These are phyloP conservation scores for Capillidium heterosporum DNA, from an alignment of 371 early-diverging fungal species.

Conservation along the genomic window DNA sequence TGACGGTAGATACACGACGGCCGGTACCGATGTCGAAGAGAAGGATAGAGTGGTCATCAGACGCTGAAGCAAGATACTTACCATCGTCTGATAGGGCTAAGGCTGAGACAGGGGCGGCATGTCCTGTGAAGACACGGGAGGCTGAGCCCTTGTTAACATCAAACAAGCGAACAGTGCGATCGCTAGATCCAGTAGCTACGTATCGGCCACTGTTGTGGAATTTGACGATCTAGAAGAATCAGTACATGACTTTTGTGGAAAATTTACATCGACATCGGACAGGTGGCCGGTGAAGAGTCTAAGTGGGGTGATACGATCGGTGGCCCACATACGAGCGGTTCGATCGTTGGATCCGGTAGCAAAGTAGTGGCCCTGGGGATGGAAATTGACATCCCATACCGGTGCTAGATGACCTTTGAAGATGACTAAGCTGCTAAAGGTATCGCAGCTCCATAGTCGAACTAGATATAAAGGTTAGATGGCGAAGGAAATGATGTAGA, in stretches of 20 bases:
- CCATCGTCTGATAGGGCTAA: slow-evolving; percentile 95
- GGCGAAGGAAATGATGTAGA: background rate
- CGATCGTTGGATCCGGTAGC: slow-evolving; percentile 93
- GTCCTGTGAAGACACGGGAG: slow-evolving; percentile 88
- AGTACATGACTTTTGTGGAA: background rate
- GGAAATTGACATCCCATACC: slow-evolving; percentile 89
- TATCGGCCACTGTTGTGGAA: slow-evolving; percentile 99
- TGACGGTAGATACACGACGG: slow-evolving; percentile 37
- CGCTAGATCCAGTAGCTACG: slow-evolving; percentile 86
- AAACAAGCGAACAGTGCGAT: slow-evolving; percentile 92
- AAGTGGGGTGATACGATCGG: slow-evolving; percentile 86
- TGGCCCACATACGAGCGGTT: slow-evolving; percentile 93
- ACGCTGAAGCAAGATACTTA: slow-evolving; percentile 77
- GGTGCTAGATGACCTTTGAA: slow-evolving; percentile 98
- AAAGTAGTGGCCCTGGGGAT: slow-evolving; percentile 88
- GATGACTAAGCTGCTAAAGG: slow-evolving; percentile 71
- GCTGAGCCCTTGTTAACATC: slow-evolving; percentile 85
- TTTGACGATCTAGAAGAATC: slow-evolving; percentile 41
- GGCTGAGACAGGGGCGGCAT: slow-evolving; percentile 67
- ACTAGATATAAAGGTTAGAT: slow-evolving; percentile 20
- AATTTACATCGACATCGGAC: slow-evolving; percentile 87
- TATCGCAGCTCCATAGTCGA: slow-evolving; percentile 90
- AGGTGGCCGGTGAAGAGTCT: slow-evolving; percentile 96
- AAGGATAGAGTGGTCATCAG: slow-evolving; percentile 64
- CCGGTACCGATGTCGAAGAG: slow-evolving; percentile 98